Percentiles rank a stretch among this genome's conserved stretches.
These are phyloP conservation scores for Waitea zeae DNA, from an alignment of 1,284 basidiomycete species.

Conservation along the genomic window DNA sequence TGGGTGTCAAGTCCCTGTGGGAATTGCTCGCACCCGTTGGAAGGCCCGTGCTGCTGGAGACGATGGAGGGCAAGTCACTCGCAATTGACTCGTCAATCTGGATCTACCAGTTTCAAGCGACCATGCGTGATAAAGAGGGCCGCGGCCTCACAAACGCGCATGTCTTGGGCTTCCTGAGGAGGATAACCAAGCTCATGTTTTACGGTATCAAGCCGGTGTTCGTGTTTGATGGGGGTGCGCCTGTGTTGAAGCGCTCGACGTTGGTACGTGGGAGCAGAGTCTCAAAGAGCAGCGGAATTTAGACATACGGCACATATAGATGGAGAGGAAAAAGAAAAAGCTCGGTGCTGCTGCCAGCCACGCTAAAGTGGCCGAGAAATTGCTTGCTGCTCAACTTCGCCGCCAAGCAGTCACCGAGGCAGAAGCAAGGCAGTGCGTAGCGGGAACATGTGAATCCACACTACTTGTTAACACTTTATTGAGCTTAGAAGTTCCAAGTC, in stretches of 20 bases:
- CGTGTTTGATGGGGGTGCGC: slow-evolving; percentile 93
- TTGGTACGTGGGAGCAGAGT: slow-evolving; percentile 38
- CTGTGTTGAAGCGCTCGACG: slow-evolving; percentile 72
- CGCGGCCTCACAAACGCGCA: slow-evolving; percentile 85
- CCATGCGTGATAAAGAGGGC: slow-evolving; percentile 96
- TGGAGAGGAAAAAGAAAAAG: slow-evolving; percentile 77
- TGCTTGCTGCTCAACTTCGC: slow-evolving; percentile 88
- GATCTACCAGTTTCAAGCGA: slow-evolving; percentile 98
- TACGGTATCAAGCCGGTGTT: slow-evolving; percentile 96
- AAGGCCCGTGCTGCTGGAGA: slow-evolving; percentile 78
- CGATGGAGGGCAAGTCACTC: slow-evolving; percentile 77
- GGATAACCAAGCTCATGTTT: slow-evolving; percentile 90
- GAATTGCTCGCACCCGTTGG: slow-evolving; percentile 81
- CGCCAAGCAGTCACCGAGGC: slow-evolving; percentile 76
- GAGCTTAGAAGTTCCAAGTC: too few species aligned
- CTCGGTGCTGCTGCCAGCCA: slow-evolving; percentile 74
- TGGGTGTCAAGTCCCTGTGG: slow-evolving; percentile 96
- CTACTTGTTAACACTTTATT: too few species aligned
- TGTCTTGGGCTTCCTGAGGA: slow-evolving; percentile 82
- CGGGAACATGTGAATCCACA: too few species aligned
- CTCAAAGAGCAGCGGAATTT: too few species aligned
- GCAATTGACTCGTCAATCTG: slow-evolving; percentile 99
- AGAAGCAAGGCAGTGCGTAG: slow-evolving; percentile 22
- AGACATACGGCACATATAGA: slow-evolving; percentile 38
- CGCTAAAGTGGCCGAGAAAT: slow-evolving; percentile 72